These are phyloP conservation scores for Ceratocystis albifundus DNA, from an alignment of 2,329 filamentous ascomycete genomes.

Conservation along the genomic window DNA sequence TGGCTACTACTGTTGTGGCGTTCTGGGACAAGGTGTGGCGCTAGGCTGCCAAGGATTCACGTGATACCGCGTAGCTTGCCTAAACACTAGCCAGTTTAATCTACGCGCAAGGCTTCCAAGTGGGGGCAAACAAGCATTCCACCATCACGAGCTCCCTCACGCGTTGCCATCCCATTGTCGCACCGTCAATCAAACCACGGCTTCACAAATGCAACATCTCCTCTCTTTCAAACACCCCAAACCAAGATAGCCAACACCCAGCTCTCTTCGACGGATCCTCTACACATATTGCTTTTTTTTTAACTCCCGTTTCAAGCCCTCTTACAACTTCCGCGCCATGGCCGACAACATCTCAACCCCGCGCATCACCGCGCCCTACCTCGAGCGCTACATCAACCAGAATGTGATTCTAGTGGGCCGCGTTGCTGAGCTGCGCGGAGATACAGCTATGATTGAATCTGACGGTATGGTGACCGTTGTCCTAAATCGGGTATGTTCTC, in stretches of 20 bases:
- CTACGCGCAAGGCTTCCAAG: neutral
- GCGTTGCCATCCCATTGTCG: no score
- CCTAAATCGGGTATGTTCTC: conserved; percentile 53
- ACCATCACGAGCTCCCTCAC: no score
- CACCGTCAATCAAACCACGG: neutral
- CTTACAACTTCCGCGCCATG: conserved; percentile 39
- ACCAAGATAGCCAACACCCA: neutral
- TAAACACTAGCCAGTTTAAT: neutral
- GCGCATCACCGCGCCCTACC: conserved; percentile 68
- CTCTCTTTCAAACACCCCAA: no score
- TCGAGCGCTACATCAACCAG: conserved; percentile 60
- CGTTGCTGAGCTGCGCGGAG: conserved; percentile 70
- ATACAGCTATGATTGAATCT: conserved; percentile 68
- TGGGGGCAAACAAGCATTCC: neutral
- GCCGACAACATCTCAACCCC: conserved; percentile 51
- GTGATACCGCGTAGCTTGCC: neutral
- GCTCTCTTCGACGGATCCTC: neutral
- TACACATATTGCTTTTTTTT: neutral
- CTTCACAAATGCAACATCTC: neutral
- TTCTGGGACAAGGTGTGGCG: neutral
- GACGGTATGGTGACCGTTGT: conserved; percentile 63
- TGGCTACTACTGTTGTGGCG: neutral
- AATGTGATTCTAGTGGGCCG: conserved; percentile 80
- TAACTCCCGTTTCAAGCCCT: neutral
- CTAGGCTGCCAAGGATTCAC: neutral